Base-by-base conservation (phyloP, 2,329 filamentous ascomycete genomes). In the Juglanconis oblonga region DNA sequence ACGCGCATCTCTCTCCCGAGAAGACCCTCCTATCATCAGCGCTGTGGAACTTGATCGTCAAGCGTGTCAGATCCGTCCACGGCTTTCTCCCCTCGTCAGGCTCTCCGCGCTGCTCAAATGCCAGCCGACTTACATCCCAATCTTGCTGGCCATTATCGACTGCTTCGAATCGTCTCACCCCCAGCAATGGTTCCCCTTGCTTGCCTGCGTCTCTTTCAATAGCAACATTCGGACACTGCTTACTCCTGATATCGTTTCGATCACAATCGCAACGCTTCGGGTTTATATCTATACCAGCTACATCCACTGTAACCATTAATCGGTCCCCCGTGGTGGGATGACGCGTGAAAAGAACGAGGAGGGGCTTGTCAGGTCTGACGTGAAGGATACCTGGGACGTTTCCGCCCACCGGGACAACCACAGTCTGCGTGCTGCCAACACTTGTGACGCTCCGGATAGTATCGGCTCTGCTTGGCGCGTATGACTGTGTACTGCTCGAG, bases 11-110 rank as follows among this genome's bases (percentile, higher is more conserved):
- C 9, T 45, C 14, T 29, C 44, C 44, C 44, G 44, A 45, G 17
- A 45, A 45, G 8, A 4, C 17, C 44, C 17, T 45, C 17, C 44
- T 45, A 7, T 45, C 44, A 7, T 45, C 44, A 4, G 69, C 65
- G 1, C 69, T 81, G 6, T 67, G 72, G 0, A 72, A 73, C 1
- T 67, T 65, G 13, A 71, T 72, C 0, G 81, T 77, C 62, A 77
- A 72, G 1, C 78, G 82, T 65, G 67, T 80, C 33, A 75, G 49
- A 33, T 38, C 24, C 35, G 10, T 35, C 49, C 49, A 51, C 24
- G 31, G 11, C 14, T 7, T 35, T 24, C 35, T 32, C 11, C 35
- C 35, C 24, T 3, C 3, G 4, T 14, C 49, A n/a, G 35, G 11
- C 49, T 33, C 29, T 14, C 14, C 35, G 29, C 49, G 49, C 3